Evolutionary conservation across 1,284 basidiomycete species (phyloP).

Genomic region (Lignosus rhinocerotis): DNA sequence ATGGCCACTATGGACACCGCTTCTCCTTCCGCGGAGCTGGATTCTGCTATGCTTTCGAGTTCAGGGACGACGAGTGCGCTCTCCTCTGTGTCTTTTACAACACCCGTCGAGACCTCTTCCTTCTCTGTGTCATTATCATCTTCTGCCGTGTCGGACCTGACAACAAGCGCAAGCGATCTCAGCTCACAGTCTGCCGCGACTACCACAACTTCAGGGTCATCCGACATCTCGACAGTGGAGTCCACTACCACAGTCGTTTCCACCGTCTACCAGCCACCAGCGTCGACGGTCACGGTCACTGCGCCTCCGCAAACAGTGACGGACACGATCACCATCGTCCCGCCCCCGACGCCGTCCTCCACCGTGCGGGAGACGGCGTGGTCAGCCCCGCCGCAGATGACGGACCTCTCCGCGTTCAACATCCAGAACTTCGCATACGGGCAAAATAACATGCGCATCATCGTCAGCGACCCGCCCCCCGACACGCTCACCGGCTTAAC

Average conservation of each 20-base stretch:
- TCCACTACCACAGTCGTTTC: constrained; percentile 9
- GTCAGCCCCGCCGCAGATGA: constrained; percentile 52
- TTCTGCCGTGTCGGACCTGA: constrained; percentile 13
- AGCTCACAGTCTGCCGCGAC: not conserved
- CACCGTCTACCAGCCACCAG: constrained; percentile 32
- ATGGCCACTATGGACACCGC: no score
- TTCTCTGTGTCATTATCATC: constrained; percentile 24
- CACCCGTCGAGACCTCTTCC: not conserved
- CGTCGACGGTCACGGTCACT: constrained; percentile 36
- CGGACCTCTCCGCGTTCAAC: constrained; percentile 61
- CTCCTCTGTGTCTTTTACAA: not conserved
- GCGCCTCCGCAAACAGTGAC: constrained; percentile 36
- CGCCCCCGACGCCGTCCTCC: constrained; percentile 24
- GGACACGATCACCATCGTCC: constrained; percentile 29
- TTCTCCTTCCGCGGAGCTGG: no score
- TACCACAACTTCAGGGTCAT: not conserved
- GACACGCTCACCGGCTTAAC: not conserved
- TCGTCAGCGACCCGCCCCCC: constrained; percentile 45
- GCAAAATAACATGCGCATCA: constrained; percentile 56
- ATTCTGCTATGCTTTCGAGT: no score
- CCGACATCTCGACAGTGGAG: not conserved
- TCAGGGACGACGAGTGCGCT: not conserved
- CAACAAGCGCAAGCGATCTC: constrained; percentile 11
- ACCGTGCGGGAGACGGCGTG: constrained; percentile 38
- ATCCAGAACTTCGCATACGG: constrained; percentile 58